Evolutionary conservation across 768 basidiomycete genomes (phyloP), one percentile per base, ranked within the genome.

Genomic region (Pisolithus tinctorius): DNA sequence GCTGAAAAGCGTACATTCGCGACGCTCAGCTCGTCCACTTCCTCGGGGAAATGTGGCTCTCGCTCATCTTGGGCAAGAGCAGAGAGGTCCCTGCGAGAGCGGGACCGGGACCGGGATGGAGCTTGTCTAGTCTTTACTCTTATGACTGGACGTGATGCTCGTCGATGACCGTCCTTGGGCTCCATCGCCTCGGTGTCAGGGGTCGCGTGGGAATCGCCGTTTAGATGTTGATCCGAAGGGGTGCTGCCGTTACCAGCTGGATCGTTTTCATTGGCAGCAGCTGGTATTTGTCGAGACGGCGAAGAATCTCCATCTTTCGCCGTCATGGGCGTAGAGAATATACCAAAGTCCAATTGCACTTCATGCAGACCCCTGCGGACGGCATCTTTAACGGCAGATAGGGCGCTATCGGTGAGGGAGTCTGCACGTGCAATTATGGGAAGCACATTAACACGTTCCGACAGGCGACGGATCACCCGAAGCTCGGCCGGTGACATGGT

Each of bases 341-440:
- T 81, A 45, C 89, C 88, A 62, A 90, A 86, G 61, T 81, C 83
- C 38, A 92, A 76, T 13, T 79, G 79, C 17, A 84, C 83, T 48
- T 79, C 77, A 47, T 71, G 70, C 37, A 93, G 71, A 51, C 84
- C 88, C 47, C 69, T 76, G 43, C 80, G 80, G n/a, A 93, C 79
- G 26, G 84, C 85, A 48, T 75, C 69, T 73, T 91, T 92, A 46
- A 91, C 75, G 43, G 80, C 78, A 42, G 68, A 67, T 50, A 93
- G 73, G 57, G 79, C 84, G 54, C 82, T 84, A 62, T 93, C 86
- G 36, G 91, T 93, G 54, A 93, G 74, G 37, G 88, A 88, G 67
- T 93, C 91, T 3, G 89, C 76, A 53, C 74, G 84, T 13, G 86
- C 85, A 56, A 93, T 78, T 48, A 93, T 80, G 44, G 91, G 91